phyloP scores from a whole-genome alignment of 371 early-diverging fungal genomes.

The Blyttiomyces sp. region DNA sequence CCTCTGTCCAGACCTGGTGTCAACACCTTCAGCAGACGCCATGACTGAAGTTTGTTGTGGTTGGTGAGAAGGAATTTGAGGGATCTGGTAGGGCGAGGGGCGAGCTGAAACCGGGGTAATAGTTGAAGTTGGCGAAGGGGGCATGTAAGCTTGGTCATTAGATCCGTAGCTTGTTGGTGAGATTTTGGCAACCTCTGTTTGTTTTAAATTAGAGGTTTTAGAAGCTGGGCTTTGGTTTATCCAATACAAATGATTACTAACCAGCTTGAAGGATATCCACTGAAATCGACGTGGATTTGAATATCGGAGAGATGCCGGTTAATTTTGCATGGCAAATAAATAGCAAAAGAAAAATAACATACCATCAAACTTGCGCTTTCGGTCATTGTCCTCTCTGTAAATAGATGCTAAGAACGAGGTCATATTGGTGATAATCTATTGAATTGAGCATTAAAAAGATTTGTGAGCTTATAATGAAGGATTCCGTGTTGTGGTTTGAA shows the following conservation, averaged over 20 bases:
- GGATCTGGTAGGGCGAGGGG: no score
- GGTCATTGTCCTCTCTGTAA: conserved; percentile 9
- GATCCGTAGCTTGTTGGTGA: no score
- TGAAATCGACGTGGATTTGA: not conserved
- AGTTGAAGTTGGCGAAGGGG: no score
- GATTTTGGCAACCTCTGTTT: conserved; percentile 4
- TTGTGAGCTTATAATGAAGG: not conserved
- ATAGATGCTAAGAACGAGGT: conserved; percentile 26
- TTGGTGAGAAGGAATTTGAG: no score
- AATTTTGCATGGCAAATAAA: no score
- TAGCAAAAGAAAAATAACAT: not conserved
- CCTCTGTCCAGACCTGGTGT: no score
- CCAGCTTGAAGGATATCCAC: conserved; percentile 21
- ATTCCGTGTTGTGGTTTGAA: not conserved
- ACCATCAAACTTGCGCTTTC: conserved; percentile 24
- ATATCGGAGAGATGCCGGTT: no score
- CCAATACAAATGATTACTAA: not conserved
- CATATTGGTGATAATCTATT: conserved; percentile 23
- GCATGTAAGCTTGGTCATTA: no score
- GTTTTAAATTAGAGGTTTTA: not conserved
- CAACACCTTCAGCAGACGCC: no score
- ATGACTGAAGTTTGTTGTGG: no score
- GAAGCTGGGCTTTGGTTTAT: not conserved
- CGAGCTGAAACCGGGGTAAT: no score
- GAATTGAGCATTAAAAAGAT: not conserved